phyloP scores from a whole-genome alignment of 345 rosid species.

The Euphorbia lathyris region DNA sequence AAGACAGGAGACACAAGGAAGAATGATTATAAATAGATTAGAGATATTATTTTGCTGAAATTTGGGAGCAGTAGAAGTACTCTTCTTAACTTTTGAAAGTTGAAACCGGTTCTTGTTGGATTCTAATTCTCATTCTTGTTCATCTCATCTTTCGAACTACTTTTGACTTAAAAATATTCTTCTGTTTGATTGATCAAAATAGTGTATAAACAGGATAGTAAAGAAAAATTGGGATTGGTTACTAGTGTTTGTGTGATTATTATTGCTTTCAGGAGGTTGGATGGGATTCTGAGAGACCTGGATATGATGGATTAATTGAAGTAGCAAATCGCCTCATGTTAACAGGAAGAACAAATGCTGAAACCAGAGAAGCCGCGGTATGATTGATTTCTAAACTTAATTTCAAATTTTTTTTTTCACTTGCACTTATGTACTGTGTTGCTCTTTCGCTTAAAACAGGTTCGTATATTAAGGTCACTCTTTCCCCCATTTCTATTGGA shows the following conservation, averaged over 20 bases:
- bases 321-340: conserved; percentile 63
- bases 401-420: background rate
- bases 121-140: background rate
- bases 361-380: conserved; percentile 70
- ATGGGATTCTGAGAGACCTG: conserved; percentile 85
- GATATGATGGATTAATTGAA: conserved; percentile 78
- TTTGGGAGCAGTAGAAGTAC: background rate
- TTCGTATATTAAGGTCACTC: conserved; percentile 60
- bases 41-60: background rate
- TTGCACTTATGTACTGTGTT: background rate
- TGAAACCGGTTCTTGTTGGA: background rate
- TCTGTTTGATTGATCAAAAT: no score
- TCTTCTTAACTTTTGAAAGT: background rate
- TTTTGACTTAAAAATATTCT: no score
- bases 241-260: background rate
- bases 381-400: background rate
- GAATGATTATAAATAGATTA: no score
- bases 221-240: no score
- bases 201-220: background rate
- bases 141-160: no score
- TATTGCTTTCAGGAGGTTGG: conserved; percentile 69
- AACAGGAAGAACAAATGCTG: conserved; percentile 52
- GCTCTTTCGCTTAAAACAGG: conserved; percentile 35
- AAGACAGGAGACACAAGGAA: no score
- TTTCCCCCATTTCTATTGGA: conserved; percentile 76